Base-by-base conservation (phyloP, 202 grass and related monocot species). In the Digitaria exilis region DNA sequence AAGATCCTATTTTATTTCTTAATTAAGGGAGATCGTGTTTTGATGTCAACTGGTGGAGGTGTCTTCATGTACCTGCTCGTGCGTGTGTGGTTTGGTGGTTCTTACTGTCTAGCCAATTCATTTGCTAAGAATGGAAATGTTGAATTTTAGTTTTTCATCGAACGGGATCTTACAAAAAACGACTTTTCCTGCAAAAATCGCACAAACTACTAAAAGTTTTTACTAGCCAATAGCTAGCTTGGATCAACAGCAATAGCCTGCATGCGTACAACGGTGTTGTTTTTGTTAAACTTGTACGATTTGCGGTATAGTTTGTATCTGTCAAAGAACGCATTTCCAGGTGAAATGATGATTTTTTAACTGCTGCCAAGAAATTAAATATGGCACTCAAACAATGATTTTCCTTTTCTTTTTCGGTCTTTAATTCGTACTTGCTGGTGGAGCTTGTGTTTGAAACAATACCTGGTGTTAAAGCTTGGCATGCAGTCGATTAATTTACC, bases 21-120 rank as follows among this genome's bases (percentile, higher is more conserved):
- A n/a, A 82, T 37, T 78, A 73, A 32, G 49, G 49, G 73, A 76
- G 54, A 80, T 84, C 56, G 71, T 46, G 54, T 80, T 84, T 80
- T 50, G 69, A 65, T 80, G 64, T 48, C 56, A 64, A 84, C 62
- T 44, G 46, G 44, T 42, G 62, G 39, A 76, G 56, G 52, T 56
- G 21, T 65, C 49, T 71, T 48, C 51, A 22, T 77, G 12, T 55
- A 57, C 60, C 64, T 65, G 45, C 50, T 89, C 71, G 45, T 83
- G 63, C 32, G 24, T 46, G 61, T 25, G 72, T 83, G 80, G 43
- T 42, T 87, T 55, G 43, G 32, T 57, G 73, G 11, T 55, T 43
- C 85, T 30, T 71, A 83, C 21, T 44, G 42, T 79, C 49, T 82
- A 79, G 32, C 39, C 52, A 68, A 51, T 46, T 75, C 50, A 17